These are phyloP conservation scores for Amphicarpaea edgeworthii DNA, from an alignment of 306 rosid genomes.

Conservation along the genomic window DNA sequence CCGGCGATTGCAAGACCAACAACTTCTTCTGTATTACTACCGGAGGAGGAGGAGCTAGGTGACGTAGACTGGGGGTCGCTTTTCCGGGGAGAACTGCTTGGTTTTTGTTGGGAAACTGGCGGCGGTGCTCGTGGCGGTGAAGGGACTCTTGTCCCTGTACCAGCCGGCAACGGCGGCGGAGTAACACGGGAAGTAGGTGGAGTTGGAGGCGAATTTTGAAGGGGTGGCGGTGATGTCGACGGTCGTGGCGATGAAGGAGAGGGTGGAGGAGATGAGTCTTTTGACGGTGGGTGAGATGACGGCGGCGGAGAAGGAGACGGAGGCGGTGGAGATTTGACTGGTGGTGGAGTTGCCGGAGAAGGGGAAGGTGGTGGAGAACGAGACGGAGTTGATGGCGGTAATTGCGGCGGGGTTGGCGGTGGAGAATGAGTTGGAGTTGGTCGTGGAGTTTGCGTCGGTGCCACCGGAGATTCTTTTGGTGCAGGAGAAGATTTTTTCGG, in stretches of 20 bases:
- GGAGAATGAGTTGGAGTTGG: not conserved
- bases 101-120: not conserved
- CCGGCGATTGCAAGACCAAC: constrained; percentile 61
- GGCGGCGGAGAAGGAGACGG: not conserved
- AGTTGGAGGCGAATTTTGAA: constrained; percentile 29
- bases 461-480: constrained; percentile 27
- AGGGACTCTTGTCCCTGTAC: not conserved
- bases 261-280: constrained; percentile 33
- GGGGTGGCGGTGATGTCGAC: too few species aligned
- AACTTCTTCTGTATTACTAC: constrained; percentile 28
- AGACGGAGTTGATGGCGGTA: not conserved
- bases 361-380: constrained; percentile 31
- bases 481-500: constrained; percentile 5
- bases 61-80: constrained; percentile 28
- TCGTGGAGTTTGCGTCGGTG: not conserved
- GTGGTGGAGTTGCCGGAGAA: constrained; percentile 15
- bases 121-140: constrained; percentile 8
- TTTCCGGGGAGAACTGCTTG: constrained; percentile 18
- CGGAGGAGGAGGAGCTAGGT: not conserved
- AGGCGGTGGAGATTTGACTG: constrained; percentile 21
- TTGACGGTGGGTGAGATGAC: constrained; percentile 11
- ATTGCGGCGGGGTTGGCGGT: too few species aligned
- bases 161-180: not conserved
- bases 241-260: too few species aligned
- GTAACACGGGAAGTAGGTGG: not conserved